These are phyloP conservation scores for Leccinum disarticulatum DNA, from an alignment of 768 basidiomycete genomes.

Conservation along the genomic window DNA sequence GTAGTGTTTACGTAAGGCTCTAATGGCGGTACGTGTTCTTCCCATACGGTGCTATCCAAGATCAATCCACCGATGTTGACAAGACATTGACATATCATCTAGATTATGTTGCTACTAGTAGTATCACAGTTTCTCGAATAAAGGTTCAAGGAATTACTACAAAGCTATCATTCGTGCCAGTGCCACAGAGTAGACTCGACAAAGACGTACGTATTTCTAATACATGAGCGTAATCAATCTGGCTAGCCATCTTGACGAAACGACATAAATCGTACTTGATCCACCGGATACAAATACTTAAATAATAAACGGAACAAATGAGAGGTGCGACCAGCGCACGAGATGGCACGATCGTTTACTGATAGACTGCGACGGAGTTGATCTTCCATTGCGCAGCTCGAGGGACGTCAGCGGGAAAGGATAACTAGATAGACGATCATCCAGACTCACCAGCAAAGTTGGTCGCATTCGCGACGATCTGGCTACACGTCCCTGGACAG, in stretches of 20 bases:
- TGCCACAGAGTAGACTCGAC: not conserved
- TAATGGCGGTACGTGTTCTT: too few relatives aligned
- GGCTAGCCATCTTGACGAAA: not conserved
- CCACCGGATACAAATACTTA: not conserved
- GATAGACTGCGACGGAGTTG: conserved; percentile 54
- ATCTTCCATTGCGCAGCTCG: conserved; percentile 57
- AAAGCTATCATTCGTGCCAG: not conserved
- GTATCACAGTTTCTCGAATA: not conserved
- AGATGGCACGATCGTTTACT: conserved; percentile 12
- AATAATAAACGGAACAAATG: not conserved
- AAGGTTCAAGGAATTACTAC: not conserved
- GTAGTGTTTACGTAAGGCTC: too few relatives aligned
- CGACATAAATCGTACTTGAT: not conserved
- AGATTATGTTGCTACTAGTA: not conserved
- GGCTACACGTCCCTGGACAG: conserved; percentile 44
- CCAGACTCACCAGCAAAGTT: conserved; percentile 50
- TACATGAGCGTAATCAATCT: not conserved
- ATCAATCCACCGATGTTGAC: too few relatives aligned
- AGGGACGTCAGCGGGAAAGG: conserved; percentile 3
- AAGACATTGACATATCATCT: not conserved
- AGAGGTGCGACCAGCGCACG: not conserved
- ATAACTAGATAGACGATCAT: not conserved
- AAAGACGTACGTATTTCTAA: not conserved
- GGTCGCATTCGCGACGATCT: conserved; percentile 49
- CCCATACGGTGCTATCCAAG: too few relatives aligned